Conservation (phyloP, 2,329 filamentous ascomycete species). For the Pyrenophora teres region DNA sequence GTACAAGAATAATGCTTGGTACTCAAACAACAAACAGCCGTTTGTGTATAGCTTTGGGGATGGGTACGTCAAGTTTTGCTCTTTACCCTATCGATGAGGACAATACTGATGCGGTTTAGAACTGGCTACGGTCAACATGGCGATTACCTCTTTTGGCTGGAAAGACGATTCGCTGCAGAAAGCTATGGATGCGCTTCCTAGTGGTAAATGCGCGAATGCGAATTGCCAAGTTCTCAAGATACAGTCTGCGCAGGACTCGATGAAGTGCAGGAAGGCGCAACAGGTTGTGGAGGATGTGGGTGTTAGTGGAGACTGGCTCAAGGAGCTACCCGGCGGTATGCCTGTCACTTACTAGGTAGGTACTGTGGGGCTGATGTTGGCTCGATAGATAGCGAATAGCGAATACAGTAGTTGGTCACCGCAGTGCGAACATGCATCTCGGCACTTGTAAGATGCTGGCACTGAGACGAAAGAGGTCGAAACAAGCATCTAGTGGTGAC, state of each 20-base stretch:
- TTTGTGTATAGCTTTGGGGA: conserved; percentile 38
- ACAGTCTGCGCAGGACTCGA: conserved; percentile 33
- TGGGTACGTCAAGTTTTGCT: conserved; percentile 15
- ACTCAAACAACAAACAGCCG: conserved; percentile 30
- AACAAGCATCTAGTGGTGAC: no score
- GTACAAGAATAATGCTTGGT: conserved; percentile 33
- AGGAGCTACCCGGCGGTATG: conserved; percentile 36
- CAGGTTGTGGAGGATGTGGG: conserved; percentile 55
- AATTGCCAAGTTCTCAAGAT: conserved; percentile 39
- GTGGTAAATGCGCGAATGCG: conserved; percentile 36
- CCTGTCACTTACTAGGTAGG: conserved; percentile 19
- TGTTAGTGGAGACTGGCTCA: conserved; percentile 30
- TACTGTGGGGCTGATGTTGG: not conserved
- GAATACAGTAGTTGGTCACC: no score
- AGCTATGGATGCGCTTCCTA: conserved; percentile 36
- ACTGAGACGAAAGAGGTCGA: no score
- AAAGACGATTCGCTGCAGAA: conserved; percentile 35
- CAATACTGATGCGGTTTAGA: not conserved
- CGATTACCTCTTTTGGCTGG: conserved; percentile 37
- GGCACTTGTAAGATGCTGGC: no score
- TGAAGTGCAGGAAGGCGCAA: conserved; percentile 45
- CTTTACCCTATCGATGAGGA: not conserved
- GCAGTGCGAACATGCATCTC: no score
- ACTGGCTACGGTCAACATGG: conserved; percentile 28
- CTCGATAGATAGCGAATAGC: not conserved